Conservation (phyloP, 2,329 filamentous ascomycete species). For the Diplocarpon mali region DNA sequence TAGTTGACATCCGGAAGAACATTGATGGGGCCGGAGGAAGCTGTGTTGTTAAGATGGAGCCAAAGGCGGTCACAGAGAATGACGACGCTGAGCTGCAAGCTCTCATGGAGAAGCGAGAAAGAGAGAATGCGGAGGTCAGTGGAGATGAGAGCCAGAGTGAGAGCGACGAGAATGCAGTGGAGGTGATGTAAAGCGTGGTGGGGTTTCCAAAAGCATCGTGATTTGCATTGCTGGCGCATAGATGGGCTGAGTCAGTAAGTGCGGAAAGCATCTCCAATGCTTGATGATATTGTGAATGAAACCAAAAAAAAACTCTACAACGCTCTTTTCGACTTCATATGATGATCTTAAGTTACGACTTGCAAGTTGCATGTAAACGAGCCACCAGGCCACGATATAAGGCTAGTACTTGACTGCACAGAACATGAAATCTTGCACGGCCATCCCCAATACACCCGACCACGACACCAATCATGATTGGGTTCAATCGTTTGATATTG, state of each 20-base stretch:
- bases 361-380: too few relatives aligned
- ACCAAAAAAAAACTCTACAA: not conserved
- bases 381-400: too few relatives aligned
- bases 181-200: conserved; percentile 32
- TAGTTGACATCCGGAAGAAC: conserved; percentile 70
- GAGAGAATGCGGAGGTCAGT: conserved; percentile 95
- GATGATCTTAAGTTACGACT: too few relatives aligned
- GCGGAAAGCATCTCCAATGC: conserved; percentile 2
- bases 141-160: conserved; percentile 94
- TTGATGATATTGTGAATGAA: conserved; percentile 2
- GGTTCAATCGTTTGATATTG: too few relatives aligned
- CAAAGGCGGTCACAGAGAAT: conserved; percentile 97
- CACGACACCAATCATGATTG: too few relatives aligned
- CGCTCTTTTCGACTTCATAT: too few relatives aligned
- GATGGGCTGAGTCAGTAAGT: conserved; percentile 14
- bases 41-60: conserved; percentile 92
- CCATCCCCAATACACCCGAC: too few relatives aligned
- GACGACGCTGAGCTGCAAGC: conserved; percentile 95
- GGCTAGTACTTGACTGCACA: too few relatives aligned
- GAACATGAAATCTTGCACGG: too few relatives aligned
- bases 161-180: conserved; percentile 77
- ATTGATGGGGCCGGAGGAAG: conserved; percentile 71
- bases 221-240: conserved; percentile 26
- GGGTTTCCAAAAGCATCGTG: conserved; percentile 21
- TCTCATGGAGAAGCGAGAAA: conserved; percentile 97